Percentiles rank a stretch among this genome's conserved stretches.
phyloP scores from a whole-genome alignment of 352 stramenopile species.

The Pythium brachiatum region DNA sequence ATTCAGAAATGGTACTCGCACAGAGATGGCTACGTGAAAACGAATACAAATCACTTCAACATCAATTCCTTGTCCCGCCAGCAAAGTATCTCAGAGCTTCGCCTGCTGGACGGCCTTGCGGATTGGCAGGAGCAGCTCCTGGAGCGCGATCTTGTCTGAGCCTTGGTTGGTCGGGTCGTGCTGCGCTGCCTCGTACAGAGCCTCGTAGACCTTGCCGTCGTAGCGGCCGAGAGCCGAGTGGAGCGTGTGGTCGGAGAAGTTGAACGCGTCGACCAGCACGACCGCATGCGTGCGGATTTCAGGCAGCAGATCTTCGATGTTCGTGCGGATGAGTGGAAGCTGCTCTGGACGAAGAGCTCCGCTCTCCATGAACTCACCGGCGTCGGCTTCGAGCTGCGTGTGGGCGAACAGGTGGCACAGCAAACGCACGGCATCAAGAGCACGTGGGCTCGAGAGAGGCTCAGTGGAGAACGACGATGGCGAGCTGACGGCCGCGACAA shows the following conservation, averaged over 20 bases:
- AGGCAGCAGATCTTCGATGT: conserved; percentile 48
- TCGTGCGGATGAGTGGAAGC: conserved; percentile 43
- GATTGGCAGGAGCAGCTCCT: conserved; percentile 59
- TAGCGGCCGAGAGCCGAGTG: conserved; percentile 76
- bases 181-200: conserved; percentile 55
- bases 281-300: conserved; percentile 65
- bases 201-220: conserved; percentile 75
- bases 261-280: conserved; percentile 71
- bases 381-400: conserved; percentile 58
- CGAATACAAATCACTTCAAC: not conserved
- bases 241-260: conserved; percentile 69
- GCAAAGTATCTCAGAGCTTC: no score
- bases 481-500: conserved; percentile 33
- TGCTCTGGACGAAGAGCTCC: conserved; percentile 44
- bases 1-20: no score
- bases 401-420: conserved; percentile 75
- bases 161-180: conserved; percentile 59
- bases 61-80: no score
- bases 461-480: conserved; percentile 30
- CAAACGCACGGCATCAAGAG: conserved; percentile 42
- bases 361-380: conserved; percentile 69
- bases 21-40: not conserved
- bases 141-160: conserved; percentile 59
- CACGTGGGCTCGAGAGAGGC: conserved; percentile 22
- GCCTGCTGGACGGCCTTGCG: conserved; percentile 38